phyloP scores from a whole-genome alignment of 176 grass and related monocot genomes.

The Bromus sterilis region DNA sequence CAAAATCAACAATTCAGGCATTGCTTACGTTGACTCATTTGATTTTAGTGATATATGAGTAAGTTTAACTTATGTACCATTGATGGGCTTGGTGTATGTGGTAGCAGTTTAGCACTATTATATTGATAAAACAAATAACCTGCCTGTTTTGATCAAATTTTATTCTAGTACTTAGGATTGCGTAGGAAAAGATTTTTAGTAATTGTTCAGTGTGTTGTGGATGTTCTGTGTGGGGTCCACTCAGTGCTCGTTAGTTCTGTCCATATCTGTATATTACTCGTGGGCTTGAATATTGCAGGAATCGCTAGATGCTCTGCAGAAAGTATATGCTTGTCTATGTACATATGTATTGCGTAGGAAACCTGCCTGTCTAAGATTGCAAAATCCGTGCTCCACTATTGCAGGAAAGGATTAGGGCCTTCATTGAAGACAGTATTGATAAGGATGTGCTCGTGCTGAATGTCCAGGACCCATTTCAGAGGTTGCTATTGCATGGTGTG shows the following conservation, averaged over 20 bases:
- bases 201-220: not conserved
- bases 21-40: not conserved
- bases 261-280: not conserved
- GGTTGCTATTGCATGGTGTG: constrained; percentile 74
- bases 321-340: too few relatives aligned
- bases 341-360: too few relatives aligned
- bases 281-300: not conserved
- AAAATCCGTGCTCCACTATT: not conserved
- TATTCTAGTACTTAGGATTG: not conserved
- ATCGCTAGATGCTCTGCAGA: not conserved
- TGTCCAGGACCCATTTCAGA: constrained; percentile 83
- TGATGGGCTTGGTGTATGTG: not conserved
- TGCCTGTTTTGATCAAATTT: not conserved
- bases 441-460: constrained; percentile 56
- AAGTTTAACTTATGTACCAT: not conserved
- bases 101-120: not conserved
- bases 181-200: not conserved
- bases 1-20: not conserved
- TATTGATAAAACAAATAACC: not conserved
- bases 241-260: not conserved
- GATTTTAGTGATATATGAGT: not conserved
- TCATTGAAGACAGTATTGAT: constrained; percentile 33
- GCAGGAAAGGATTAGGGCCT: constrained; percentile 55
- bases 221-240: not conserved
- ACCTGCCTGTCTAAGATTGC: not conserved